phyloP scores from a whole-genome alignment of 306 rosid genomes.

The Pachyrhizus erosus region DNA sequence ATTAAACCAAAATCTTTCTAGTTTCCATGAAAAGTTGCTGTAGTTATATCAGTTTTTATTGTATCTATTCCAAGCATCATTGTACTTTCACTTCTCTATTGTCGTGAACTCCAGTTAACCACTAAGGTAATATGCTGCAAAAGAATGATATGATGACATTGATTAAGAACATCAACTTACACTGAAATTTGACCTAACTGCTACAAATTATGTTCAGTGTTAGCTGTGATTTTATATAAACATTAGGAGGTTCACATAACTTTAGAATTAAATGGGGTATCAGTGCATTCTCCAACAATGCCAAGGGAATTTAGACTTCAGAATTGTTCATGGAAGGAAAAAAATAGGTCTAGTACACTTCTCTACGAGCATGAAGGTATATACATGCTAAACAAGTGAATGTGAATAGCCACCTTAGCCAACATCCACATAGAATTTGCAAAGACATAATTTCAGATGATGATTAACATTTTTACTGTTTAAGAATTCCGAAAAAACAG shows the following conservation, averaged over 20 bases:
- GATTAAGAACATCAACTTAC: constrained; percentile 13
- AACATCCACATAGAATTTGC: background rate
- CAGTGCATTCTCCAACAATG: background rate
- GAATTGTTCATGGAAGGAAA: constrained; percentile 8
- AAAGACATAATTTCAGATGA: constrained; percentile 6
- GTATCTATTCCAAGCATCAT: constrained; percentile 6
- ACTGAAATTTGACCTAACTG: constrained; percentile 13
- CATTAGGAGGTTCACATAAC: background rate
- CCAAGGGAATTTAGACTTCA: background rate
- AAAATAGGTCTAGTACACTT: background rate
- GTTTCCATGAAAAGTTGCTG: constrained; percentile 31
- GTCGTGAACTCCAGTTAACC: background rate
- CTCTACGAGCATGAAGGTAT: constrained; percentile 1
- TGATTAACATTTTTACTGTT: constrained; percentile 10
- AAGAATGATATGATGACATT: constrained; percentile 6
- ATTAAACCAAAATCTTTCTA: constrained; percentile 19
- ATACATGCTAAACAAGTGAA: constrained; percentile 18
- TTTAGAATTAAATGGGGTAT: constrained; percentile 2
- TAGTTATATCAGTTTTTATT: constrained; percentile 26
- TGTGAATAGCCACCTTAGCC: background rate
- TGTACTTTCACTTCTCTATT: constrained; percentile 12
- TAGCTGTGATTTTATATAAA: background rate
- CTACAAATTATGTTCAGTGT: background rate
- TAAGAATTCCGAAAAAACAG: constrained; percentile 24
- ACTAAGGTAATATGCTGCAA: constrained; percentile 12